phyloP scores from a whole-genome alignment of 1,284 basidiomycete species.

The Cutaneotrichosporon cutaneum region DNA sequence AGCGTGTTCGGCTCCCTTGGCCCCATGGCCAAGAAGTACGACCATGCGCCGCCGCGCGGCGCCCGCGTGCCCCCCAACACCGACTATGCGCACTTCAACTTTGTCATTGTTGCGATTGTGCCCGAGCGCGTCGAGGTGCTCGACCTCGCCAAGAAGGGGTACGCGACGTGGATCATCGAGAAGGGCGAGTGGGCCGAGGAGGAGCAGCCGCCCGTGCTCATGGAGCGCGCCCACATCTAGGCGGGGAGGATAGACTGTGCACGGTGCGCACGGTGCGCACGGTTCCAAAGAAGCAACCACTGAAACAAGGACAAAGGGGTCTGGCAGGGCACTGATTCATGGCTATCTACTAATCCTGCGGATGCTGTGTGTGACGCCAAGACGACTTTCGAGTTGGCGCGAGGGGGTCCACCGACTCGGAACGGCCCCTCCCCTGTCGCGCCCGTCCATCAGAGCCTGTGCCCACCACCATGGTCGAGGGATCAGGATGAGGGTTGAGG shows the following conservation, averaged over 20 bases:
- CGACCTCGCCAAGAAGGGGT: background rate
- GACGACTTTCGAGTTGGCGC: too few relatives aligned
- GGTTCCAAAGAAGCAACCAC: background rate
- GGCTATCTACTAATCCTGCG: background rate
- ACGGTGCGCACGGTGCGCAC: background rate
- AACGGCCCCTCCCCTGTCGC: too few relatives aligned
- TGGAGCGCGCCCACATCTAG: slow-evolving; percentile 8
- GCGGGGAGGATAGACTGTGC: background rate
- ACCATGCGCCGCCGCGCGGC: slow-evolving; percentile 14
- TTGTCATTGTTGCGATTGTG: slow-evolving; percentile 12
- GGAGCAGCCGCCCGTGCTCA: slow-evolving; percentile 1
- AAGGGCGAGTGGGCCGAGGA: slow-evolving; percentile 8
- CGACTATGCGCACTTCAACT: slow-evolving; percentile 19
- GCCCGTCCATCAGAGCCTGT: too few relatives aligned
- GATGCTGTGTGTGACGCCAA: background rate
- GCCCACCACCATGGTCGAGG: too few relatives aligned
- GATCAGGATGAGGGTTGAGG: too few relatives aligned
- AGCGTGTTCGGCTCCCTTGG: background rate
- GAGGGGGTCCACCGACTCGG: too few relatives aligned
- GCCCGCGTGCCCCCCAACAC: slow-evolving; percentile 5
- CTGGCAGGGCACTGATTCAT: background rate
- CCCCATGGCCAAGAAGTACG: slow-evolving; percentile 4
- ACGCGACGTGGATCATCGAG: slow-evolving; percentile 11
- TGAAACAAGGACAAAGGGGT: background rate
- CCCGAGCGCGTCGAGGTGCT: slow-evolving; percentile 17